Evolutionary conservation across 306 rosid genomes (phyloP).

Genomic region (Neltuma alba): DNA sequence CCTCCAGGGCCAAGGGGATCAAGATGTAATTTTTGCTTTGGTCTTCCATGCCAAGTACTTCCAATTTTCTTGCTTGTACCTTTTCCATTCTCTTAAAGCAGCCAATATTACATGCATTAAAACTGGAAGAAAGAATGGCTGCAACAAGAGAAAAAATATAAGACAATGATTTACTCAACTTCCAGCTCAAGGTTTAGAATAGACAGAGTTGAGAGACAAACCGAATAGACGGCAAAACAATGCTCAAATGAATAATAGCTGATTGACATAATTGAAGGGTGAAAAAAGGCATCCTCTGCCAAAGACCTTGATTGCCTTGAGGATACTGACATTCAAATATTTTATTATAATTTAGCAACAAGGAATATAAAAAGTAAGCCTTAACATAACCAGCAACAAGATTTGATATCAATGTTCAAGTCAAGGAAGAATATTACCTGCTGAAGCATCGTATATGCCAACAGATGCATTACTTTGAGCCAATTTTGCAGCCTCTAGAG

Average conservation of each 20-base stretch:
- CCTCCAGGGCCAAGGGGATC: constrained; percentile 23
- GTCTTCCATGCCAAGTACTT: constrained; percentile 69
- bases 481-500: constrained; percentile 83
- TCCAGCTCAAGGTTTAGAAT: constrained; percentile 19
- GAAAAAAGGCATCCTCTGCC: constrained; percentile 96
- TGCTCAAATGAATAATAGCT: constrained; percentile 98
- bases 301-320: constrained; percentile 93
- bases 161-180: constrained; percentile 27
- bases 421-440: constrained; percentile 62
- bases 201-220: constrained; percentile 50
- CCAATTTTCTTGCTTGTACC: constrained; percentile 77
- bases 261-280: constrained; percentile 97
- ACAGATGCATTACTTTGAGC: constrained; percentile 79
- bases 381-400: constrained; percentile 22
- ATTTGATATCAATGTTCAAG: constrained; percentile 8
- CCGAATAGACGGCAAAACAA: constrained; percentile 97
- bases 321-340: constrained; percentile 62
- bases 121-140: constrained; percentile 98
- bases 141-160: constrained; percentile 42
- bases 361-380: not conserved
- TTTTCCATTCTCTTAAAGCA: constrained; percentile 86
- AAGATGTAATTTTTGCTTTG: constrained; percentile 48
- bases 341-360: constrained; percentile 34
- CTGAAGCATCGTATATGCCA: constrained; percentile 79
- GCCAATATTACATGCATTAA: constrained; percentile 80